phyloP scores from a whole-genome alignment of 768 basidiomycete species.

The Pulveroboletus sp. region DNA sequence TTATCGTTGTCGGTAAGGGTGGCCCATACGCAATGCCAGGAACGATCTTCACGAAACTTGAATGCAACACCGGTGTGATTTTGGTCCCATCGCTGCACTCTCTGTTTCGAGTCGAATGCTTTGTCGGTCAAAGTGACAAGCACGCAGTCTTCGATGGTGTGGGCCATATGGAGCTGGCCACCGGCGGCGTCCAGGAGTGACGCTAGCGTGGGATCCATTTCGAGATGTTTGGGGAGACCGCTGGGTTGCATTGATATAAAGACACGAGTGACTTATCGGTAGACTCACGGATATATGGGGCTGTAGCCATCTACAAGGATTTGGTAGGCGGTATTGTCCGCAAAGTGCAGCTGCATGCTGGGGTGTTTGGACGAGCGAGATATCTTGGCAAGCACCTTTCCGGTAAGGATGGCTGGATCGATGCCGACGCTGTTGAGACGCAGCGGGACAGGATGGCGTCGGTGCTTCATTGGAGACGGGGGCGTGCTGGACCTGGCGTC shows the following conservation, averaged over 20 bases:
- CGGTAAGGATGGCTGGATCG: slow-evolving; percentile 41
- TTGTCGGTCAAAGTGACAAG: slow-evolving; percentile 56
- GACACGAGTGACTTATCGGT: not conserved
- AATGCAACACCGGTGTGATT: slow-evolving; percentile 45
- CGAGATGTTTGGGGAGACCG: slow-evolving; percentile 59
- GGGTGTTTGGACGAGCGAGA: slow-evolving; percentile 44
- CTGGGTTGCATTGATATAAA: slow-evolving; percentile 9
- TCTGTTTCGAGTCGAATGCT: slow-evolving; percentile 45
- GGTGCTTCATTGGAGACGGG: slow-evolving; percentile 23
- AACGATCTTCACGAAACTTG: slow-evolving; percentile 45
- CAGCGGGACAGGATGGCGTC: slow-evolving; percentile 35
- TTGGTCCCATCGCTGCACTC: slow-evolving; percentile 34
- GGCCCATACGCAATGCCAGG: slow-evolving; percentile 72
- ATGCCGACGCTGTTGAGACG: slow-evolving; percentile 33
- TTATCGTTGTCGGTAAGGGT: slow-evolving; percentile 51
- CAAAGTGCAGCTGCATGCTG: slow-evolving; percentile 44
- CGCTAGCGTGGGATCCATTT: slow-evolving; percentile 45
- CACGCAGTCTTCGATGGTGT: slow-evolving; percentile 51
- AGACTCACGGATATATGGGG: slow-evolving; percentile 41
- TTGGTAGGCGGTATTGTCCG: slow-evolving; percentile 43
- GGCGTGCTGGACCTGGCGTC: slow-evolving; percentile 16
- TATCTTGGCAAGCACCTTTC: slow-evolving; percentile 42
- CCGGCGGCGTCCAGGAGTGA: slow-evolving; percentile 40
- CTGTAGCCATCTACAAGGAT: slow-evolving; percentile 65
- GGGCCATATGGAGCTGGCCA: slow-evolving; percentile 32